phyloP scores from a whole-genome alignment of 108 stramenopile species.

The Epipyxis sp. region DNA sequence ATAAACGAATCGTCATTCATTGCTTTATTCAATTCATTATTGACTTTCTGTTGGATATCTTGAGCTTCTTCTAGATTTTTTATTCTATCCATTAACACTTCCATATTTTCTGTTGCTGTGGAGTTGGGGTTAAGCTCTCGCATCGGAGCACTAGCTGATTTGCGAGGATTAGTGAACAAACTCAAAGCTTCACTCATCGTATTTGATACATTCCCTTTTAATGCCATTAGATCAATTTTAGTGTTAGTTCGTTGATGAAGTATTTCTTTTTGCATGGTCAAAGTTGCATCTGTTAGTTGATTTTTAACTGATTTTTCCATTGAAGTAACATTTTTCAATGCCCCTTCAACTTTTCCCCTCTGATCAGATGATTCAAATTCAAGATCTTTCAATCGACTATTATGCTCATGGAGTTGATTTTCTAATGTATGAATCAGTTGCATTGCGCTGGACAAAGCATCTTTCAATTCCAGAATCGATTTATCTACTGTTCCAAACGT shows the following conservation, averaged over 20 bases:
- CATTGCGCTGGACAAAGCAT: neutral
- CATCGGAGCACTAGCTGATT: too few species aligned
- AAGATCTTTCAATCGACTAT: neutral
- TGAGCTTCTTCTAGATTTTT: neutral
- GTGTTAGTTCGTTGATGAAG: neutral
- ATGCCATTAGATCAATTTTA: neutral
- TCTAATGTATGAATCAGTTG: neutral
- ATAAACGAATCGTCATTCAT: too few species aligned
- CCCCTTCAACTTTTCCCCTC: neutral
- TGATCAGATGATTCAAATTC: neutral
- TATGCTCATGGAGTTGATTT: neutral
- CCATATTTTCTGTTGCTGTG: neutral
- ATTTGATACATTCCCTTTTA: neutral
- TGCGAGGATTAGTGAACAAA: too few species aligned
- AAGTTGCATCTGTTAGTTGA: neutral
- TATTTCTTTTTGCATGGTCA: conserved; percentile 4
- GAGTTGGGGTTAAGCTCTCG: neutral
- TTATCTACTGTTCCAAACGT: neutral
- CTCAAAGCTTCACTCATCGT: conserved; percentile 18
- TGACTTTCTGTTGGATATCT: too few species aligned
- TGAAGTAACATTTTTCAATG: neutral
- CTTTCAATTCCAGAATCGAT: neutral
- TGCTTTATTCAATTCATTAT: too few species aligned
- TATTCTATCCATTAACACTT: neutral
- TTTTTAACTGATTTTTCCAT: neutral